These are phyloP conservation scores for Ophiocytium majus DNA, from an alignment of 352 stramenopile species.

Conservation along the genomic window DNA sequence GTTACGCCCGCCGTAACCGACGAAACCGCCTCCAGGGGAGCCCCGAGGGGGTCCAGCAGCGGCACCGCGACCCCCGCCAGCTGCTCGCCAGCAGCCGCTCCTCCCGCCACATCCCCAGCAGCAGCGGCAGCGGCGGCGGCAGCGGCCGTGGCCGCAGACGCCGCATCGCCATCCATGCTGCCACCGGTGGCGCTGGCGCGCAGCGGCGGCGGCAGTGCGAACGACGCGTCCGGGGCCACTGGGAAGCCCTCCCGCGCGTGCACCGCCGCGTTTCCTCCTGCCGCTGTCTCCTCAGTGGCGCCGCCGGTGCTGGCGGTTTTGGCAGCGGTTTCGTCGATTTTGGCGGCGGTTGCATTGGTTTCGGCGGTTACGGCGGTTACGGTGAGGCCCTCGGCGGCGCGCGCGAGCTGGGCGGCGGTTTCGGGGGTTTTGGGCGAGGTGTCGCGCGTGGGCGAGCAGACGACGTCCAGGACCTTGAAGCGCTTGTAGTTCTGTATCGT, in stretches of 20 bases:
- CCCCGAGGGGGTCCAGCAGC: not conserved
- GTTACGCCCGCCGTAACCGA: not conserved
- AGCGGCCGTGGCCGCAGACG: not conserved
- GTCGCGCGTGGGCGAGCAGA: not conserved
- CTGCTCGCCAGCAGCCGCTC: not conserved
- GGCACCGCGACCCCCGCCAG: not conserved
- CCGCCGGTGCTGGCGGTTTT: not conserved
- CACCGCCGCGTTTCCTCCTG: no score
- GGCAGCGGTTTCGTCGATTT: not conserved
- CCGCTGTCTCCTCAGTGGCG: no score
- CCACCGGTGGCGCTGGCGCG: not conserved
- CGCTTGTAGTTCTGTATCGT: slow-evolving; percentile 43
- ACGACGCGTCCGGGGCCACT: not conserved
- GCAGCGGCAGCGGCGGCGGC: not conserved
- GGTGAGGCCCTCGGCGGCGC: not conserved
- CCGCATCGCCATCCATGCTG: not conserved
- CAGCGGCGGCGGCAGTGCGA: not conserved
- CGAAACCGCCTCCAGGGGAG: not conserved
- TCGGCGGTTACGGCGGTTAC: not conserved
- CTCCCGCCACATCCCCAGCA: not conserved
- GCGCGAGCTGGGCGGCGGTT: not conserved
- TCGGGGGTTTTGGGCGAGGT: not conserved
- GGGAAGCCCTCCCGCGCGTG: not conserved
- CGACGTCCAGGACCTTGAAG: slow-evolving; percentile 49
- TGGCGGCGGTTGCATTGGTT: not conserved